phyloP scores from a whole-genome alignment of 2,329 filamentous ascomycete genomes.

The Akanthomyces lecanii region DNA sequence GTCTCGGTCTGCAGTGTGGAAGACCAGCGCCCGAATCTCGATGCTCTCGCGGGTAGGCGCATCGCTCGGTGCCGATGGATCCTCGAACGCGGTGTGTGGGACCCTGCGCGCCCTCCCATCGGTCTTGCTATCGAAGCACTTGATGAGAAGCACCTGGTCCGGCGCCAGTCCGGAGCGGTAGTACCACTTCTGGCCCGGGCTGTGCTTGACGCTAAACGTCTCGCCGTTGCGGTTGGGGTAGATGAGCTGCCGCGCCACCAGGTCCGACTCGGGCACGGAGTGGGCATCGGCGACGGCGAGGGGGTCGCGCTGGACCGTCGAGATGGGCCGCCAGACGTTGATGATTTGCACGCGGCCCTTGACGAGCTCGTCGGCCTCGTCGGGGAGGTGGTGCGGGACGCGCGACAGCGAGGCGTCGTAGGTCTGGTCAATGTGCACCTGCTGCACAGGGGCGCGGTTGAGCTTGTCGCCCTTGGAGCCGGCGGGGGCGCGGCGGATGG shows the following conservation, averaged over 20 bases:
- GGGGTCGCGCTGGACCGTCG: constrained; percentile 49
- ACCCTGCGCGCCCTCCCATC: constrained; percentile 50
- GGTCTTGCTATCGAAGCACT: constrained; percentile 56
- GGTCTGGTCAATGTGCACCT: constrained; percentile 56
- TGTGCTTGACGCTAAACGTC: constrained; percentile 43
- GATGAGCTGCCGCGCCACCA: constrained; percentile 45
- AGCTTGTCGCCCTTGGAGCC: constrained; percentile 43
- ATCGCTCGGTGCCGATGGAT: constrained; percentile 35
- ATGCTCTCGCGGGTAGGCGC: constrained; percentile 55
- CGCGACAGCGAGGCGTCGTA: constrained; percentile 42
- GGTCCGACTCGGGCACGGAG: constrained; percentile 46
- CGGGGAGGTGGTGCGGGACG: constrained; percentile 38
- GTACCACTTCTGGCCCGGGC: constrained; percentile 45
- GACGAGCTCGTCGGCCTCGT: constrained; percentile 40
- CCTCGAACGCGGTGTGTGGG: constrained; percentile 53
- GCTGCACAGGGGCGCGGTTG: constrained; percentile 35
- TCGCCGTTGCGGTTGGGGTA: constrained; percentile 49
- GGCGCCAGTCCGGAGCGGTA: constrained; percentile 49
- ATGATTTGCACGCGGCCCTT: constrained; percentile 48
- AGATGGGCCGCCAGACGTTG: constrained; percentile 50
- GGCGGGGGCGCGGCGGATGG: constrained; percentile 39
- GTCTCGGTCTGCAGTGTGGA: constrained; percentile 40
- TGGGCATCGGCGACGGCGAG: constrained; percentile 49
- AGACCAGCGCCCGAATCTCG: constrained; percentile 52
- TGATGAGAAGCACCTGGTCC: constrained; percentile 54